These are phyloP conservation scores for Chaetomiaceae sp. DNA, from an alignment of 2,329 filamentous ascomycete species.

Conservation along the genomic window DNA sequence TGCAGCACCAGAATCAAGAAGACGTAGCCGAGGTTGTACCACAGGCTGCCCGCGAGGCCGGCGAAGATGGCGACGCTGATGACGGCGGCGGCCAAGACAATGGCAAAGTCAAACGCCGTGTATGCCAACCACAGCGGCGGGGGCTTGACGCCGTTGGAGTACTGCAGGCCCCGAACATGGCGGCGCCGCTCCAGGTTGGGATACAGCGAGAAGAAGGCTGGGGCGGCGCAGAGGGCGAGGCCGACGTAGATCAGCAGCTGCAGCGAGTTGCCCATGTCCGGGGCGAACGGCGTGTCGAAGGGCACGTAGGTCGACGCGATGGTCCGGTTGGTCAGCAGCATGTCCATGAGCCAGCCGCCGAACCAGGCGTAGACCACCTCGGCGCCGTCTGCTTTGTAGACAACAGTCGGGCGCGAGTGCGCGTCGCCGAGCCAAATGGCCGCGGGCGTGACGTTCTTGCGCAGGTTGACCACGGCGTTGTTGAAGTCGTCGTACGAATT, in stretches of 20 bases:
- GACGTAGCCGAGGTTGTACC: constrained; percentile 75
- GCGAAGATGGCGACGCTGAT: constrained; percentile 65
- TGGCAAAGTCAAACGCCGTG: constrained; percentile 68
- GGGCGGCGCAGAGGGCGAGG: constrained; percentile 69
- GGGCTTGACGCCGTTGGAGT: constrained; percentile 82
- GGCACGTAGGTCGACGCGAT: constrained; percentile 67
- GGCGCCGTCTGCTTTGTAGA: constrained; percentile 61
- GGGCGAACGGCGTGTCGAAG: constrained; percentile 69
- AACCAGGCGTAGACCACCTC: constrained; percentile 52
- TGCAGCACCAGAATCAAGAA: constrained; percentile 78
- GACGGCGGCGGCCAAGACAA: constrained; percentile 62
- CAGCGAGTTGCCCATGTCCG: constrained; percentile 63
- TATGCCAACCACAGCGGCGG: constrained; percentile 83
- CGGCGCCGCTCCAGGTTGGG: constrained; percentile 75
- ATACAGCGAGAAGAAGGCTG: constrained; percentile 83
- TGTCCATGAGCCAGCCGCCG: constrained; percentile 59
- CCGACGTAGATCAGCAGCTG: constrained; percentile 79
- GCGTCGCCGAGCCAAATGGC: constrained; percentile 69
- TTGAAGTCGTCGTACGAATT: constrained; percentile 64
- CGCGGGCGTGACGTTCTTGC: constrained; percentile 65
- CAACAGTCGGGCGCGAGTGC: constrained; percentile 55
- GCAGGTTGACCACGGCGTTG: constrained; percentile 54
- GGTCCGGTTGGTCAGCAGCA: constrained; percentile 58
- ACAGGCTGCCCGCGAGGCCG: constrained; percentile 51
- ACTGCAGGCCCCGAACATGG: constrained; percentile 78